Percentiles rank a stretch among this genome's conserved stretches.
These are phyloP conservation scores for Cicer judaicum DNA, from an alignment of 306 rosid genomes.

Conservation along the genomic window DNA sequence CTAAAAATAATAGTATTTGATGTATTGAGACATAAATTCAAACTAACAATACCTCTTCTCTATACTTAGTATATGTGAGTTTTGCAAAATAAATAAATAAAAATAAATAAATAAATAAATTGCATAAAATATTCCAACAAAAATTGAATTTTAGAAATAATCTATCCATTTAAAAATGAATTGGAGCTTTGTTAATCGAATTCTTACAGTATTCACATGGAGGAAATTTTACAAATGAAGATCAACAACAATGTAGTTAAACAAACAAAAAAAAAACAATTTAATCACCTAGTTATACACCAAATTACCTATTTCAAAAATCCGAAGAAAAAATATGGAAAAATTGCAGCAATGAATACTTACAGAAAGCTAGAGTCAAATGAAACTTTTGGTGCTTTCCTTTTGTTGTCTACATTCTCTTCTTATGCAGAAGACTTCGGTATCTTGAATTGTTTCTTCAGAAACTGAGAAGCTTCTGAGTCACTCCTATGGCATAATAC, in stretches of 20 bases:
- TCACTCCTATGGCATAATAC: slow-evolving; percentile 86
- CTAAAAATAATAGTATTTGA: too few relatives aligned
- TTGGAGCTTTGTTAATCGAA: slow-evolving; percentile 33
- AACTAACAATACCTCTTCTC: too few relatives aligned
- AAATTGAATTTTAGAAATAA: neutral
- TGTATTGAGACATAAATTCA: too few relatives aligned
- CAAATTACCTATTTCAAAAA: slow-evolving; percentile 37
- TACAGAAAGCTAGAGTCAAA: slow-evolving; percentile 45
- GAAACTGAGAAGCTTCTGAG: slow-evolving; percentile 88
- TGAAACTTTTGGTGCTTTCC: slow-evolving; percentile 43
- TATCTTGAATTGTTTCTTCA: slow-evolving; percentile 93
- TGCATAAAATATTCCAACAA: neutral
- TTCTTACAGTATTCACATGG: slow-evolving; percentile 50
- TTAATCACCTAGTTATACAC: slow-evolving; percentile 36
- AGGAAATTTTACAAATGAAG: slow-evolving; percentile 47
- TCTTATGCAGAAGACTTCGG: slow-evolving; percentile 82
- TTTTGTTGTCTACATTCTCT: slow-evolving; percentile 36
- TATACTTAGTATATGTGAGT: too few relatives aligned
- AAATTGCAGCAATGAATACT: slow-evolving; percentile 44
- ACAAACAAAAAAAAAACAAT: slow-evolving; percentile 9
- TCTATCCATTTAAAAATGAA: slow-evolving; percentile 18
- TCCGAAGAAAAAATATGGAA: neutral
- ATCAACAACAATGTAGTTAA: slow-evolving; percentile 11
- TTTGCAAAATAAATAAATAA: too few relatives aligned
- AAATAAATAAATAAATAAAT: neutral